phyloP scores from a whole-genome alignment of 1,139 yeast species.

The Geotrichum candidum region DNA sequence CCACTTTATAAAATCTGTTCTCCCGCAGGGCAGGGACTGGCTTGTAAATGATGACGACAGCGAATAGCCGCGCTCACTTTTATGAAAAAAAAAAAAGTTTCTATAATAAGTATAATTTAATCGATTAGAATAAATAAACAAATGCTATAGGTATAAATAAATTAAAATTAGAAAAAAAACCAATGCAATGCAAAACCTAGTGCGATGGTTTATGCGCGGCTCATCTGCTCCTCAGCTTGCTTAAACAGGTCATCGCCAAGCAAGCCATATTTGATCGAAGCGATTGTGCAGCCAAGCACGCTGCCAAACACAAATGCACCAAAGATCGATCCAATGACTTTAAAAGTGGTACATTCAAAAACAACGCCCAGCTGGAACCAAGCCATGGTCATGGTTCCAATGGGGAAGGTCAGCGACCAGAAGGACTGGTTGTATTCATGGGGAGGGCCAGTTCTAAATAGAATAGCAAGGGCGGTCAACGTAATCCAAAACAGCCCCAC shows the following conservation, averaged over 20 bases:
- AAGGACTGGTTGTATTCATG: slow-evolving; percentile 53
- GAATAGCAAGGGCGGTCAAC: slow-evolving; percentile 36
- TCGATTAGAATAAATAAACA: not conserved
- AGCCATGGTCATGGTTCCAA: slow-evolving; percentile 74
- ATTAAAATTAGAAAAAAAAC: not conserved
- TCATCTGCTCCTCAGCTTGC: slow-evolving; percentile 14
- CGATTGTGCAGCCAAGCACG: slow-evolving; percentile 38
- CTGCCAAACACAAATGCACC: slow-evolving; percentile 42
- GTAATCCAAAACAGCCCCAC: slow-evolving; percentile 62
- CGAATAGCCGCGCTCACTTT: not conserved
- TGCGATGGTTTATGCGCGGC: not conserved
- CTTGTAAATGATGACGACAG: not conserved
- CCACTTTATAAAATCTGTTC: slow-evolving; percentile 23
- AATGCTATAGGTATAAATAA: not conserved
- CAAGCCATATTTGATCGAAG: slow-evolving; percentile 33
- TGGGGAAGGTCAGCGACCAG: slow-evolving; percentile 89
- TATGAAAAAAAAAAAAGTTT: not conserved
- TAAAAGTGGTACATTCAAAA: slow-evolving; percentile 48
- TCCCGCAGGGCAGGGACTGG: not conserved
- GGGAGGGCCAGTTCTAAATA: slow-evolving; percentile 35
- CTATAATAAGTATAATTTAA: not conserved
- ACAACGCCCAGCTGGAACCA: slow-evolving; percentile 46
- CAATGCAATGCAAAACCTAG: not conserved
- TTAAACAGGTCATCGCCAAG: slow-evolving; percentile 10
- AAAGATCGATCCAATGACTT: slow-evolving; percentile 57